Evolutionary conservation across 1,139 yeast species (phyloP).

Genomic region (Candida tropicalis): DNA sequence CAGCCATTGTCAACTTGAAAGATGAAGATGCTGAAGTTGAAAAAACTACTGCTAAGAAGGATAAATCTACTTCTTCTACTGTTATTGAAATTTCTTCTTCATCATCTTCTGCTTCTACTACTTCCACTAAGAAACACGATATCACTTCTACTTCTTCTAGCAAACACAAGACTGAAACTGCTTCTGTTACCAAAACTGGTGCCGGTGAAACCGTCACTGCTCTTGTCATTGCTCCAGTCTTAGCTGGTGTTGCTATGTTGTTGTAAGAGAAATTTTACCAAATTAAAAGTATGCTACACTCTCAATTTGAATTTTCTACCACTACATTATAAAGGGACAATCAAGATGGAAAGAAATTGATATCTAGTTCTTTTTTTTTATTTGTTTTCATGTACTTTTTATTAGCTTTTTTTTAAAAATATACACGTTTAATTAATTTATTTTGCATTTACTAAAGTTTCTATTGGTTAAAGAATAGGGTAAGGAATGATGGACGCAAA

Average conservation of each 20-base stretch:
- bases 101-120: slow-evolving; percentile 6
- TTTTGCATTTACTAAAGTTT: too few species aligned
- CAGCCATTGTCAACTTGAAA: slow-evolving; percentile 17
- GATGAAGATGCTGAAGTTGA: slow-evolving; percentile 17
- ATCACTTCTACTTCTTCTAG: slow-evolving; percentile 8
- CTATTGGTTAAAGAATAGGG: too few species aligned
- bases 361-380: too few species aligned
- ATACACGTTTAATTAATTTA: neutral
- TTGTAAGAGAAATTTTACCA: slow-evolving; percentile 12
- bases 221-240: slow-evolving; percentile 18
- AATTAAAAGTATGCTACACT: too few species aligned
- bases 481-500: too few species aligned
- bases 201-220: slow-evolving; percentile 18
- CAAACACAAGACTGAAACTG: slow-evolving; percentile 16
- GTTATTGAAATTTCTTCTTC: slow-evolving; percentile 7
- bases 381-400: too few species aligned
- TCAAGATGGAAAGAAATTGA: too few species aligned
- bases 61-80: slow-evolving; percentile 11
- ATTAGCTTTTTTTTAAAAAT: neutral
- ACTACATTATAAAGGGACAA: too few species aligned
- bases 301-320: too few species aligned
- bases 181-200: slow-evolving; percentile 21
- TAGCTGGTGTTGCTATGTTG: slow-evolving; percentile 20
- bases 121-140: slow-evolving; percentile 9
- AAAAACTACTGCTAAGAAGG: slow-evolving; percentile 11